Evolutionary conservation across 768 basidiomycete genomes (phyloP), one percentile per base, ranked within the genome.

Genomic region (Rickenella mellea): DNA sequence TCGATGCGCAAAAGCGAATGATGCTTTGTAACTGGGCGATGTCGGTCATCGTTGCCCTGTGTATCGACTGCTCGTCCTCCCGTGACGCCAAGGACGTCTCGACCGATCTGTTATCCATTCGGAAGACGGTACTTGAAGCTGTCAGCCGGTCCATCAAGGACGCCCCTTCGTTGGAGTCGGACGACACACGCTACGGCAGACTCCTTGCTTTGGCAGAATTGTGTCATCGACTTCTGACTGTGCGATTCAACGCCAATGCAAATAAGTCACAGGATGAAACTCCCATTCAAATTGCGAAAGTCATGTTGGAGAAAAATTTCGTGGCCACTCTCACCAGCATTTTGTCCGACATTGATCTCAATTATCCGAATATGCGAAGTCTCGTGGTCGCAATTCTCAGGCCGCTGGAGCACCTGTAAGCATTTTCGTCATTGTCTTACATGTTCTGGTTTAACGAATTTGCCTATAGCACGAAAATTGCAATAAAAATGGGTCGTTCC

Each of bases 301-400:
- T 93, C 48, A 99, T 99, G 96, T 64, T 99, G 39, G 96, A 99
- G 70, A 97, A 97, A 68, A 88, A 88, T 55, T 93, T 89, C 49
- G 96, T 97, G 12, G 74, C 84, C 4, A 80, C 83, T 1, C 66
- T 99, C 27, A 97, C 96, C 0, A 83, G 70, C 31, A 83, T 91
- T 9, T 70, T 97, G 14, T 80, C 86, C 4, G 96, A 99, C 41
- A 79, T 94, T 30, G 96, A 99, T 55, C 74, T 98, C 28, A 96
- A 96, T 56, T 97, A 90, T 62, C 96, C 96, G 2, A 81, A 91
- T 51, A 78, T 96, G 47, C 80, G 86, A 39, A 74, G 74, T 28
- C 68, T 97, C 24, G 83, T 97, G n/a, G 80, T 83, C 12, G 80
- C 87, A 0, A 79, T 99, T 44, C 67, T 99, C 32, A 78, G 83